Conservation (phyloP, 2,329 filamentous ascomycete species). For the Epichloe aotearoae region DNA sequence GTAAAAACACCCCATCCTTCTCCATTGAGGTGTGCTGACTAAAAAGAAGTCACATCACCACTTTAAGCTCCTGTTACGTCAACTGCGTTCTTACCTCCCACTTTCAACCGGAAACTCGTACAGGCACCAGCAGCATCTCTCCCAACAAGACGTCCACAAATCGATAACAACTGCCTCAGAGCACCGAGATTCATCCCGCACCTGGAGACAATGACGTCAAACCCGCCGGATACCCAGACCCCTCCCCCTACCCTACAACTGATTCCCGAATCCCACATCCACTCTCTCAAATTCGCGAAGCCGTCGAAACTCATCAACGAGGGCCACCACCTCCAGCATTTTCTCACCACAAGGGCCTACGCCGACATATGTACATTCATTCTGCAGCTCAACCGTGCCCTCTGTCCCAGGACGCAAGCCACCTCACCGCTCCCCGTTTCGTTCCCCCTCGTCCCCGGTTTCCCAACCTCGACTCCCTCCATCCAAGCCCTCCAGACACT, state of each 20-base stretch:
- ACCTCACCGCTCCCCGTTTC: constrained; percentile 20
- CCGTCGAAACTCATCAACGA: constrained; percentile 79
- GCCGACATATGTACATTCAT: constrained; percentile 77
- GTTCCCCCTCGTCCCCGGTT: constrained; percentile 27
- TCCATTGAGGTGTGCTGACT: neutral
- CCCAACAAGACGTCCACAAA: neutral
- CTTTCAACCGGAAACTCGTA: neutral
- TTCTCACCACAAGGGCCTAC: constrained; percentile 72
- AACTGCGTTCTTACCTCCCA: neutral
- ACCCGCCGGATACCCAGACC: constrained; percentile 7
- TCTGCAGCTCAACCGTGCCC: constrained; percentile 75
- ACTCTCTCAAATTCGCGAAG: constrained; percentile 38
- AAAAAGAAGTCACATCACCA: neutral
- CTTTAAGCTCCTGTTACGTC: too few relatives aligned
- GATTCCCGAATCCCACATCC: constrained; percentile 33
- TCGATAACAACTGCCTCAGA: neutral
- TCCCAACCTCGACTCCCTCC: constrained; percentile 31
- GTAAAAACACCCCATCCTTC: neutral
- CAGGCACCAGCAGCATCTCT: neutral
- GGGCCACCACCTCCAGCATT: constrained; percentile 65
- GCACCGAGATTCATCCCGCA: neutral
- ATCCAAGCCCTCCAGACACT: constrained; percentile 54
- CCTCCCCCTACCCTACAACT: constrained; percentile 24
- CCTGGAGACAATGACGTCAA: neutral
- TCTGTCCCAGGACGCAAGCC: constrained; percentile 57